phyloP scores from a whole-genome alignment of 2,329 filamentous ascomycete species.

The Chaetomiaceae sp. region DNA sequence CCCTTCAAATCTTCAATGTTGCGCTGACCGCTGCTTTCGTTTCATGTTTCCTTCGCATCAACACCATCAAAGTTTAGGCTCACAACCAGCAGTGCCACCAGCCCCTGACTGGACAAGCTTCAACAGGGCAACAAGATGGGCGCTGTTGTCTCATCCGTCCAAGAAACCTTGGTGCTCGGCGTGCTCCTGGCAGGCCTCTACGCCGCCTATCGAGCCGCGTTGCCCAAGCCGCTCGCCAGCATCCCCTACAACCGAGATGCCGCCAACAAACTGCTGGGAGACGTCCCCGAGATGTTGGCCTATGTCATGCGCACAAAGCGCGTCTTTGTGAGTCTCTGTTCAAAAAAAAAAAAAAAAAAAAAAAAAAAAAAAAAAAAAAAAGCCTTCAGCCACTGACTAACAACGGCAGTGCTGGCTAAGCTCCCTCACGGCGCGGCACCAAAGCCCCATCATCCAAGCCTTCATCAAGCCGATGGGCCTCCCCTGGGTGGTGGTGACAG shows the following conservation, averaged over 20 bases:
- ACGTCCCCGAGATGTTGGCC: constrained; percentile 38
- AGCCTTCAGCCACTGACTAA: too few relatives aligned
- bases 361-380: too few relatives aligned
- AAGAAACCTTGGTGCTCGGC: not conserved
- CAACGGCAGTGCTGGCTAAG: too few relatives aligned
- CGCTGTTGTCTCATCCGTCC: constrained; percentile 6
- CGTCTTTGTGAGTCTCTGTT: constrained; percentile 31
- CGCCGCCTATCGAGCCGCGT: constrained; percentile 7
- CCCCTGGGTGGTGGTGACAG: constrained; percentile 42
- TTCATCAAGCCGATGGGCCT: constrained; percentile 41
- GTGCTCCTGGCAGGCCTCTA: not conserved
- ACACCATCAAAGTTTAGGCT: too few relatives aligned
- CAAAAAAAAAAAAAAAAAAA: too few relatives aligned
- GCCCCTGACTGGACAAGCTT: too few relatives aligned
- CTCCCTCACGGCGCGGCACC: constrained; percentile 27
- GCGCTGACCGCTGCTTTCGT: too few relatives aligned
- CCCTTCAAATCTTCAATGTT: too few relatives aligned
- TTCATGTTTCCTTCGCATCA: too few relatives aligned
- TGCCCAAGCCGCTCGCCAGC: constrained; percentile 41
- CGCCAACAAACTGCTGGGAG: constrained; percentile 36
- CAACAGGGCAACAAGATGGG: constrained; percentile 12
- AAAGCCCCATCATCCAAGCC: constrained; percentile 43
- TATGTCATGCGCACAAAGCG: constrained; percentile 33
- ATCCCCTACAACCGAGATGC: constrained; percentile 43
- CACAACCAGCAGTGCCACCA: too few relatives aligned